Conservation (phyloP, 2,329 filamentous ascomycete genomes). For the Alternaria triticimaculans region DNA sequence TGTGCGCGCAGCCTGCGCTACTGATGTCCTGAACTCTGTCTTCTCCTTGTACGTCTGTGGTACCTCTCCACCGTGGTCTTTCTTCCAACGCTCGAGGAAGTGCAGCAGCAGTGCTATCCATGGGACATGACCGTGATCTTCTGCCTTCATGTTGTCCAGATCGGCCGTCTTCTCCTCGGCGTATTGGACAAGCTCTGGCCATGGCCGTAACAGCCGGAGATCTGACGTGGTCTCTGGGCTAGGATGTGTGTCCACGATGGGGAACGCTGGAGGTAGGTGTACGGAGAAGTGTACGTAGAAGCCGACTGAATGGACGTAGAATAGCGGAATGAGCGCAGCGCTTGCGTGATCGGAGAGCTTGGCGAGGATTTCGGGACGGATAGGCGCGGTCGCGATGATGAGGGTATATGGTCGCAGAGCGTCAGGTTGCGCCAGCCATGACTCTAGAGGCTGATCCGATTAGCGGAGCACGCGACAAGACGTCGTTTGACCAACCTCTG, state of each 20-base stretch:
- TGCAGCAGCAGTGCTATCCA: conserved; percentile 84
- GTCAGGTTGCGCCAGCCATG: conserved; percentile 52
- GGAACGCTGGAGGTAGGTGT: conserved; percentile 77
- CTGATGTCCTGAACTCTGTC: conserved; percentile 75
- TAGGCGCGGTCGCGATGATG: conserved; percentile 66
- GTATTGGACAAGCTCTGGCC: conserved; percentile 79
- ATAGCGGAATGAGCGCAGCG: conserved; percentile 71
- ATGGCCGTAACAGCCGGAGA: conserved; percentile 81
- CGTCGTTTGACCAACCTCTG: conserved; percentile 54
- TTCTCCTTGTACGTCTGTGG: conserved; percentile 86
- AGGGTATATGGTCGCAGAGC: conserved; percentile 62
- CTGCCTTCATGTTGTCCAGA: conserved; percentile 73
- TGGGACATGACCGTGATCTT: conserved; percentile 90
- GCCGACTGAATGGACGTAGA: conserved; percentile 86
- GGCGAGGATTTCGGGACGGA: conserved; percentile 60
- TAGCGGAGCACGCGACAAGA: conserved; percentile 1
- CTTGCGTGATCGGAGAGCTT: conserved; percentile 59
- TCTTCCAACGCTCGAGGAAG: conserved; percentile 82
- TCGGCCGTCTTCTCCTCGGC: conserved; percentile 69
- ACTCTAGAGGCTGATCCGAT: conserved; percentile 51
- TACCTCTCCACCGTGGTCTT: conserved; percentile 68
- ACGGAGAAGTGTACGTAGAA: conserved; percentile 93
- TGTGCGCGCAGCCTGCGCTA: conserved; percentile 71
- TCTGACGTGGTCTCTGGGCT: conserved; percentile 85
- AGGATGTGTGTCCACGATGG: conserved; percentile 94